phyloP scores from a whole-genome alignment of 1,139 yeast species.

The Sugiyamaella japonica region DNA sequence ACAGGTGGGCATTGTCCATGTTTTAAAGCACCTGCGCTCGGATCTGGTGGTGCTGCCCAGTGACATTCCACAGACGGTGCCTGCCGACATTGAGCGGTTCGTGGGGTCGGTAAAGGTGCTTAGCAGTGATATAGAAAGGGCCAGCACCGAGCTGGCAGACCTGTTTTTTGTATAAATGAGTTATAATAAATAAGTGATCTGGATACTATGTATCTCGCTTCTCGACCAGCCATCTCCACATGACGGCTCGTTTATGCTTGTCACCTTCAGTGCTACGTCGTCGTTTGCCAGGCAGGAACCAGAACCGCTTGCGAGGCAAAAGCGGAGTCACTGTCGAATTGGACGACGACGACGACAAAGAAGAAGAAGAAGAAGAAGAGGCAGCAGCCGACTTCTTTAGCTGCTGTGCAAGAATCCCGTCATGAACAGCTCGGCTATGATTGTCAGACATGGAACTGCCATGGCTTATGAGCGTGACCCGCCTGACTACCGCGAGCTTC shows the following conservation, averaged over 20 bases:
- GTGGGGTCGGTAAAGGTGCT: constrained; percentile 31
- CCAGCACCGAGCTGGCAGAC: constrained; percentile 22
- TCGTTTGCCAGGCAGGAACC: constrained; percentile 2
- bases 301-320: constrained; percentile 7
- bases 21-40: constrained; percentile 38
- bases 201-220: constrained; percentile 14
- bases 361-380: too few species aligned
- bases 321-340: neutral
- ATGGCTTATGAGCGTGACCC: constrained; percentile 44
- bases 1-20: constrained; percentile 35
- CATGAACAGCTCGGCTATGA: constrained; percentile 1
- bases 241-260: constrained; percentile 19
- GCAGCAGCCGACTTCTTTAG: neutral
- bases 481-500: constrained; percentile 45
- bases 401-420: neutral
- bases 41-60: constrained; percentile 33
- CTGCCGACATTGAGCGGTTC: constrained; percentile 29
- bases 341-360: neutral
- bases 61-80: constrained; percentile 27
- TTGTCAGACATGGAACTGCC: neutral
- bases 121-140: constrained; percentile 22
- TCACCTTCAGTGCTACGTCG: constrained; percentile 10
- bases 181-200: neutral
- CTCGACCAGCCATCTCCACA: constrained; percentile 30
- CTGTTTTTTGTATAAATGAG: constrained; percentile 23